Base-by-base conservation (phyloP, 75 land plant genomes). In the Sequoiadendron giganteum region DNA sequence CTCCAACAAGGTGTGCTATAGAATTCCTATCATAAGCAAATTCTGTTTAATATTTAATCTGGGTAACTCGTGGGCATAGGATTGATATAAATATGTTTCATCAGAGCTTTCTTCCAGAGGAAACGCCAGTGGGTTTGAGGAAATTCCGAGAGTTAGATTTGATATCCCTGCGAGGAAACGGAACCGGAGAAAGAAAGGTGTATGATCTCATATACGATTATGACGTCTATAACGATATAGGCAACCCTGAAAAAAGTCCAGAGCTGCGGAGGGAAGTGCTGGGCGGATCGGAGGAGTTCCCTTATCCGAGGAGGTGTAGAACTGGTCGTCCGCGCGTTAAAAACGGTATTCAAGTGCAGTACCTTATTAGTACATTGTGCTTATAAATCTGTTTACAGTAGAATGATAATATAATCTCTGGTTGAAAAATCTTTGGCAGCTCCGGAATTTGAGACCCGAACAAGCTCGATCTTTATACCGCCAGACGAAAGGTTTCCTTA, bases 201-300 rank as follows among this genome's bases (percentile, higher is more conserved):
- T 30, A 4, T 5, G 95, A 95, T 9, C 90, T 93, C 21, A 93
- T 94, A 16, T 94, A 95, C 86, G 97, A 94, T 56, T 95, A 95
- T 83, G 95, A 90, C 34, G 81, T 80, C 1, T 95, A 95, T 87
- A 94, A 95, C 76, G 97, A 95, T 72, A 61, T 95, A 15, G 94
- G 94, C 1, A 43, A 92, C 36, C 94, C 95, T 1, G 95, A 94
- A 36, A 56, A 36, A 0, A 38, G 43, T 38, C 18, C 47, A 14
- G 80, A 89, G 0, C 13, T 88, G 16, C 28, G 36, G 14, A 42
- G 97, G 49, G 94, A 92, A 1, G 89, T 91, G 0, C 82, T 95
- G 13, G 95, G 95, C 1, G 97, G 97, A 15, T 91, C 95, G 4
- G 32, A 65, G 56, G 88, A 90, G 1, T 88, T 86, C 56, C 95